A percentile compares a stretch with the other conserved stretches of the same genome.
Evolutionary conservation across 2,329 filamentous ascomycete genomes (phyloP).

Genomic region (Hymenotorrendiella dingleyae): DNA sequence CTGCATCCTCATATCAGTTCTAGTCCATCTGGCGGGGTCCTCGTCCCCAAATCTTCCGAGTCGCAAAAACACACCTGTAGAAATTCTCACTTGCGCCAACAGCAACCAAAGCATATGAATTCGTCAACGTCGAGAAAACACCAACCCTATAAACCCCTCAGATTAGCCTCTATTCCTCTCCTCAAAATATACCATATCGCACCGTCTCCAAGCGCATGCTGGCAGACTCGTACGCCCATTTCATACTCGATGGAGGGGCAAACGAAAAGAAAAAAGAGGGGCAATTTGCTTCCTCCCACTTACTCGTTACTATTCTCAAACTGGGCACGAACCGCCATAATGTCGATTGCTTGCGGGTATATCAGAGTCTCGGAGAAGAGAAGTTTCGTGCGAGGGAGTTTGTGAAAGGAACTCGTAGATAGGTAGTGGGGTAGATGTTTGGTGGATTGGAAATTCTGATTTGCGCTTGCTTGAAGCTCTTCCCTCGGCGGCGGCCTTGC

Average conservation of each 20-base stretch:
- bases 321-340: constrained; percentile 64
- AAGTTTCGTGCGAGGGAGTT: too few species aligned
- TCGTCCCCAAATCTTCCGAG: neutral
- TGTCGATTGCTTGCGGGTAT: too few species aligned
- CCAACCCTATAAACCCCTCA: constrained; percentile 65
- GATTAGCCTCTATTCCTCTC: constrained; percentile 2
- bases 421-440: too few species aligned
- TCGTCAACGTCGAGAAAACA: constrained; percentile 94
- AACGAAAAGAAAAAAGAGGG: constrained; percentile 10
- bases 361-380: too few species aligned
- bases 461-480: too few species aligned
- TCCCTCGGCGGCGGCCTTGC: too few species aligned
- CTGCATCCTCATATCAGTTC: constrained; percentile 36
- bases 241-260: constrained; percentile 10
- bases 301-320: constrained; percentile 93
- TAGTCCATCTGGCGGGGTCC: constrained; percentile 5
- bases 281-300: constrained; percentile 30
- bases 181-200: neutral
- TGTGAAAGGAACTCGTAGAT: too few species aligned
- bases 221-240: neutral
- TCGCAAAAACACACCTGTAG: constrained; percentile 59
- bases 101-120: constrained; percentile 91
- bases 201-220: neutral
- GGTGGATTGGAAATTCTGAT: too few species aligned
- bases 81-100: constrained; percentile 98